Percentiles rank a stretch among this genome's conserved stretches.
phyloP scores from a whole-genome alignment of 192 early-diverging fungal genomes.

The Backusella sp. region DNA sequence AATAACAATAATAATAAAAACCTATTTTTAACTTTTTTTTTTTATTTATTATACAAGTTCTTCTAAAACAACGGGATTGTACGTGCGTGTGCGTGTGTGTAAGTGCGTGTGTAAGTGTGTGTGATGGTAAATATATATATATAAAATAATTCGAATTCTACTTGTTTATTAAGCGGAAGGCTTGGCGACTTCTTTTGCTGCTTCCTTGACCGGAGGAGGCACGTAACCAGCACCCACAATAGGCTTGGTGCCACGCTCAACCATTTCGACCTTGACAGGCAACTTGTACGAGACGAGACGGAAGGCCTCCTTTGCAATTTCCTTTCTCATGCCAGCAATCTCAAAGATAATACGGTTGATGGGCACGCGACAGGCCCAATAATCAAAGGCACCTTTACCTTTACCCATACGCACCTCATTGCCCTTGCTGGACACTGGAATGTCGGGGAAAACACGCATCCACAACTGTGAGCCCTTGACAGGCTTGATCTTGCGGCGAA shows the following conservation, averaged over 20 bases:
- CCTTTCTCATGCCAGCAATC: slow-evolving; percentile 77
- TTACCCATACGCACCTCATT: slow-evolving; percentile 96
- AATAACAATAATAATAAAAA: not conserved
- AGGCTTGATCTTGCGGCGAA: slow-evolving; percentile 79
- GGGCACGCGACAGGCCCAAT: slow-evolving; percentile 88
- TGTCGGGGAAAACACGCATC: slow-evolving; percentile 89
- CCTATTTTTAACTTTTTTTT: not conserved
- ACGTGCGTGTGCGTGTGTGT: no score
- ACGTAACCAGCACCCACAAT: slow-evolving; percentile 40
- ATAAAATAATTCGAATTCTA: no score
- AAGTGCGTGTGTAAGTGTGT: not conserved
- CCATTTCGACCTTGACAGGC: slow-evolving; percentile 69
- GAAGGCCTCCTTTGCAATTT: slow-evolving; percentile 78
- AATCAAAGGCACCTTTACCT: slow-evolving; percentile 94
- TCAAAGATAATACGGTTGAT: slow-evolving; percentile 91
- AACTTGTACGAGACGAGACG: slow-evolving; percentile 61
- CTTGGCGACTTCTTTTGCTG: not conserved
- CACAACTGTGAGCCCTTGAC: slow-evolving; percentile 86
- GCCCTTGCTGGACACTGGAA: slow-evolving; percentile 90
- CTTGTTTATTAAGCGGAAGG: not conserved
- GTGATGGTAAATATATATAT: not conserved
- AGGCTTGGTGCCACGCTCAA: slow-evolving; percentile 49
- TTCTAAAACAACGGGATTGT: not conserved
- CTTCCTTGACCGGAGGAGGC: slow-evolving; percentile 10
- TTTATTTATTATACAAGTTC: not conserved